phyloP scores from a whole-genome alignment of 2,329 filamentous ascomycete species.

The Aspergillus versicolor region DNA sequence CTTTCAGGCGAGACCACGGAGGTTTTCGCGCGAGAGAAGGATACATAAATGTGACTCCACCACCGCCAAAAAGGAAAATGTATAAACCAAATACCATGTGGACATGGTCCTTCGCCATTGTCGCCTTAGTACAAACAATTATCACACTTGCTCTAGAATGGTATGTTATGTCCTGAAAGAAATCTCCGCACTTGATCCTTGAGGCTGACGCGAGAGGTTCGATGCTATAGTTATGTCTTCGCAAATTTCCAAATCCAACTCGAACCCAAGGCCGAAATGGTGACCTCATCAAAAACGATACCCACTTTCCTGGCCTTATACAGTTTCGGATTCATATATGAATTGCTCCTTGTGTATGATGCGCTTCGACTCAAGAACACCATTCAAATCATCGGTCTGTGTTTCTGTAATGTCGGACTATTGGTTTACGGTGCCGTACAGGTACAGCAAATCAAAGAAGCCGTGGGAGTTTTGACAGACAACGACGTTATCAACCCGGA shows the following conservation, averaged over 20 bases:
- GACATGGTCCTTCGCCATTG: constrained; percentile 81
- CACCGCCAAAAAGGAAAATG: constrained; percentile 51
- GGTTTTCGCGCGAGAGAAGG: constrained; percentile 55
- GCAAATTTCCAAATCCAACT: constrained; percentile 71
- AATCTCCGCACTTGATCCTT: neutral
- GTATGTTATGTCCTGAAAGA: constrained; percentile 53
- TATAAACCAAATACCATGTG: constrained; percentile 81
- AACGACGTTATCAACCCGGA: constrained; percentile 47
- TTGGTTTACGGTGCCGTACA: constrained; percentile 92
- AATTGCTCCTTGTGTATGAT: constrained; percentile 87
- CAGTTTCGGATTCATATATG: constrained; percentile 95
- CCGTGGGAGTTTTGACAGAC: constrained; percentile 57
- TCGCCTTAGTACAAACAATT: constrained; percentile 72
- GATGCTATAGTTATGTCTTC: constrained; percentile 72
- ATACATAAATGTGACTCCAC: constrained; percentile 41
- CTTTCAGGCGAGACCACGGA: constrained; percentile 48
- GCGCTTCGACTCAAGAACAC: constrained; percentile 94
- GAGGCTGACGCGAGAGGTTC: constrained; percentile 3
- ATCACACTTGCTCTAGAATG: constrained; percentile 65
- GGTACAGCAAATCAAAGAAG: constrained; percentile 81
- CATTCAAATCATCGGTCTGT: constrained; percentile 95
- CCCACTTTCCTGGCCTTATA: constrained; percentile 95
- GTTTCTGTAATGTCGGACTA: constrained; percentile 86
- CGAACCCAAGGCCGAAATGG: constrained; percentile 40
- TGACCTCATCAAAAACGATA: constrained; percentile 62